Conservation (phyloP, 139 green algal genomes). For the Edaphochlamys debaryana region DNA sequence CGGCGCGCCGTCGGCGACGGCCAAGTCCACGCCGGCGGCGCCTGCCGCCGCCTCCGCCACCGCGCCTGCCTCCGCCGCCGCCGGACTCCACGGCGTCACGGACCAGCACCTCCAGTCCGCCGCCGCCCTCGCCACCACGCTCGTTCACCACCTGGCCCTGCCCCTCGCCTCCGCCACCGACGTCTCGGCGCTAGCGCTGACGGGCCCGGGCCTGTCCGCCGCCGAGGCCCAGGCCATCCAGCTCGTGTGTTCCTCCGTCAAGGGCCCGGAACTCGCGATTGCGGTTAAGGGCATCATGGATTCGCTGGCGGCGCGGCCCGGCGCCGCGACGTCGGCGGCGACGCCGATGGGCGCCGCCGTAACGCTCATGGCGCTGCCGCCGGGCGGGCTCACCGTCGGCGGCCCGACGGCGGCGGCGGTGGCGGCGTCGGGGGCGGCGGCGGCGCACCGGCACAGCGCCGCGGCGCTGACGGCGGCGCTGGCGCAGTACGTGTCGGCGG, state of each 20-base stretch:
- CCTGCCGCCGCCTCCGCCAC: background rate
- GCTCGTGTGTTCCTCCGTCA: constrained; percentile 26
- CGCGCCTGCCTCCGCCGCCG: background rate
- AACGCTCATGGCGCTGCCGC: constrained; percentile 6
- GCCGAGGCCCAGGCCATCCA: constrained; percentile 40
- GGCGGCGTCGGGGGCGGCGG: too few relatives aligned
- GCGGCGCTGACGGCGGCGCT: too few relatives aligned
- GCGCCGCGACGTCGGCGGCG: background rate
- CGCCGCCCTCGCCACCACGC: background rate
- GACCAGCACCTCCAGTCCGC: background rate
- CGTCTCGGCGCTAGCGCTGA: constrained; percentile 17
- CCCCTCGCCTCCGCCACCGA: constrained; percentile 11
- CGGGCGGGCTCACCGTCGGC: background rate
- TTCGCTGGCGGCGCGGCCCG: background rate
- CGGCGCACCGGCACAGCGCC: too few relatives aligned
- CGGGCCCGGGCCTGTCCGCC: constrained; percentile 22
- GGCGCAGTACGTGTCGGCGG: background rate
- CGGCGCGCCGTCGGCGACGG: too few relatives aligned
- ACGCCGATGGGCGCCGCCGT: constrained; percentile 8
- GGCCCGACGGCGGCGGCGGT: too few relatives aligned
- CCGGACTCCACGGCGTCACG: background rate
- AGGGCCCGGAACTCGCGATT: constrained; percentile 7
- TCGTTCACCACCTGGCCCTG: constrained; percentile 1
- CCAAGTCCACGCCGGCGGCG: background rate
- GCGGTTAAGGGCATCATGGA: constrained; percentile 40